phyloP scores from a whole-genome alignment of 768 basidiomycete genomes.

The Lanmaoa pseudosensibilis region DNA sequence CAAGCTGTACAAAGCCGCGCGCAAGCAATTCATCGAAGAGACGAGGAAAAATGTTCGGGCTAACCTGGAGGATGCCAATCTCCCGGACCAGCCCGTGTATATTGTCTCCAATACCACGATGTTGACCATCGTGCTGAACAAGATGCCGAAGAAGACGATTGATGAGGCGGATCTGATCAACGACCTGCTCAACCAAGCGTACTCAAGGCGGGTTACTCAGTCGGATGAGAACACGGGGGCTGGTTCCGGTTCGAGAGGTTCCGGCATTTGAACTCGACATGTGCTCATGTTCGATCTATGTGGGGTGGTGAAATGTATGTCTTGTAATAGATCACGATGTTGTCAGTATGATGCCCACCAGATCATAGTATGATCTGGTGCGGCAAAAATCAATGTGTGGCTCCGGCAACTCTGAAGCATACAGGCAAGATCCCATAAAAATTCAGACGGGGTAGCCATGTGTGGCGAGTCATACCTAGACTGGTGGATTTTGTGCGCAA shows the following conservation, averaged over 20 bases:
- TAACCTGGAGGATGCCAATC: slow-evolving; percentile 19
- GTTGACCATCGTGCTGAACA: slow-evolving; percentile 10
- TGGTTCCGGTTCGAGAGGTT: not conserved
- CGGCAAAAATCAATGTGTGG: not conserved
- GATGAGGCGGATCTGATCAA: slow-evolving; percentile 15
- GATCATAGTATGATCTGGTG: not conserved
- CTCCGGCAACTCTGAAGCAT: not conserved
- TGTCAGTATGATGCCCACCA: too few relatives aligned
- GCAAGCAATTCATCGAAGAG: slow-evolving; percentile 21
- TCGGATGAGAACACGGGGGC: too few relatives aligned
- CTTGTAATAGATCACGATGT: not conserved
- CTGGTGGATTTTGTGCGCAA: too few relatives aligned
- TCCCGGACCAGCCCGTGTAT: slow-evolving; percentile 28
- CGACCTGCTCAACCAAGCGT: slow-evolving; percentile 4
- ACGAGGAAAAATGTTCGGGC: slow-evolving; percentile 21
- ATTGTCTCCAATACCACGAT: slow-evolving; percentile 25
- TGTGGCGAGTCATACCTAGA: too few relatives aligned
- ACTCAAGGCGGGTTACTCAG: not conserved
- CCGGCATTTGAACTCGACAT: not conserved
- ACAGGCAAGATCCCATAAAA: not conserved
- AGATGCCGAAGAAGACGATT: slow-evolving; percentile 12
- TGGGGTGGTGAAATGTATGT: not conserved
- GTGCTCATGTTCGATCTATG: too few relatives aligned
- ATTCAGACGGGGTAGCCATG: not conserved
- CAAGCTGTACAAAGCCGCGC: slow-evolving; percentile 14